A percentile compares a stretch with the other conserved stretches of the same genome.
phyloP scores from a whole-genome alignment of 202 grass and related monocot genomes.

The Setaria italica region DNA sequence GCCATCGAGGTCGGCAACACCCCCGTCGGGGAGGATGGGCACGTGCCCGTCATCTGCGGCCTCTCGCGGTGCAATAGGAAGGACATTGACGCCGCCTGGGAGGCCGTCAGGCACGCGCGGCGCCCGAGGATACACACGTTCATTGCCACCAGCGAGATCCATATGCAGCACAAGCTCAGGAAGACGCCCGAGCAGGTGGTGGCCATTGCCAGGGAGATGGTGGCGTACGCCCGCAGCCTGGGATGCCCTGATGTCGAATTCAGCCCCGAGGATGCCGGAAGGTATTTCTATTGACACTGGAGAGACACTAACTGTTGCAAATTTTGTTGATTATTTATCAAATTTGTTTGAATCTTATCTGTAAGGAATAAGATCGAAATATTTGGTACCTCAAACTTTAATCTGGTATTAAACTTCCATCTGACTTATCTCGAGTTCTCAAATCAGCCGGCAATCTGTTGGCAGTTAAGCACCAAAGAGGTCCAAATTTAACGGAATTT shows the following conservation, averaged over 20 bases:
- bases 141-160: conserved; percentile 97
- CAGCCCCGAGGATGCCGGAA: conserved; percentile 94
- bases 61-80: conserved; percentile 80
- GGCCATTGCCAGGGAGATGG: conserved; percentile 78
- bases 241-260: conserved; percentile 91
- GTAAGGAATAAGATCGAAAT: not conserved
- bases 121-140: conserved; percentile 88
- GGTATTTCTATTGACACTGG: conserved; percentile 38
- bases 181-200: conserved; percentile 93
- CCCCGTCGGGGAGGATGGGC: conserved; percentile 54
- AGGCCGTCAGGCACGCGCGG: conserved; percentile 73
- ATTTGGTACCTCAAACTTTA: not conserved
- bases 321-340: not conserved
- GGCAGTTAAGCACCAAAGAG: not conserved
- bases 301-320: too few relatives aligned
- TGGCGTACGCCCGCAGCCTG: conserved; percentile 81
- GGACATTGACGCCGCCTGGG: conserved; percentile 92
- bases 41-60: conserved; percentile 89
- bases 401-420: not conserved
- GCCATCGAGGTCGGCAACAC: conserved; percentile 92
- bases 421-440: not conserved
- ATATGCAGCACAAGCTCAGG: conserved; percentile 90
- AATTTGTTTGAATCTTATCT: too few relatives aligned
- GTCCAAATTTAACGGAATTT: not conserved
- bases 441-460: not conserved